These are phyloP conservation scores for Symbiodinium natans DNA, from an alignment of 73 alveolate genomes.

Conservation along the genomic window DNA sequence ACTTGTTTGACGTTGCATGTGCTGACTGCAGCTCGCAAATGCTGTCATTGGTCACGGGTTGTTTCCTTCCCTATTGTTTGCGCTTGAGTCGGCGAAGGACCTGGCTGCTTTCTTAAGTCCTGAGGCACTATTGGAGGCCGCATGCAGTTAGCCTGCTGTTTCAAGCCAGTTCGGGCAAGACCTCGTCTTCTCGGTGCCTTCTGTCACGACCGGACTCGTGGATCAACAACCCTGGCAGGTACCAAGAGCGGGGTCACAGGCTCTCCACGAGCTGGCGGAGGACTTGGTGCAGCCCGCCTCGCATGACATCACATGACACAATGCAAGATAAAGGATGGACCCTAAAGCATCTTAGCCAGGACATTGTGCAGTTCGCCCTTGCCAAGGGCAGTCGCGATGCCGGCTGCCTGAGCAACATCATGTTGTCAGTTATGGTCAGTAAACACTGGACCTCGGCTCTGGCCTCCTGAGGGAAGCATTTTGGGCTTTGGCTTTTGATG, in stretches of 20 bases:
- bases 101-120: not conserved
- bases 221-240: not conserved
- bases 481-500: no score
- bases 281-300: not conserved
- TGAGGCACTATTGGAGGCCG: not conserved
- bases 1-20: not conserved
- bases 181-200: no score
- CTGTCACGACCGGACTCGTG: no score
- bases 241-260: conserved; percentile 44
- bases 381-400: conserved; percentile 90
- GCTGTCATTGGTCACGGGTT: no score
- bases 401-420: no score
- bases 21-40: not conserved
- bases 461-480: no score
- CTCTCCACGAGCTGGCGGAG: conserved; percentile 70
- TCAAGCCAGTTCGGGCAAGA: no score
- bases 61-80: no score
- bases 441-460: no score
- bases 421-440: no score
- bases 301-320: not conserved
- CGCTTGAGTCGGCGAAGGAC: not conserved
- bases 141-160: no score
- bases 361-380: conserved; percentile 84
- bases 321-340: no score
- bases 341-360: not conserved